A percentile compares a stretch with the other conserved stretches of the same genome.
These are phyloP conservation scores for Annulohypoxylon nitens DNA, from an alignment of 495 filamentous ascomycete genomes.

Conservation along the genomic window DNA sequence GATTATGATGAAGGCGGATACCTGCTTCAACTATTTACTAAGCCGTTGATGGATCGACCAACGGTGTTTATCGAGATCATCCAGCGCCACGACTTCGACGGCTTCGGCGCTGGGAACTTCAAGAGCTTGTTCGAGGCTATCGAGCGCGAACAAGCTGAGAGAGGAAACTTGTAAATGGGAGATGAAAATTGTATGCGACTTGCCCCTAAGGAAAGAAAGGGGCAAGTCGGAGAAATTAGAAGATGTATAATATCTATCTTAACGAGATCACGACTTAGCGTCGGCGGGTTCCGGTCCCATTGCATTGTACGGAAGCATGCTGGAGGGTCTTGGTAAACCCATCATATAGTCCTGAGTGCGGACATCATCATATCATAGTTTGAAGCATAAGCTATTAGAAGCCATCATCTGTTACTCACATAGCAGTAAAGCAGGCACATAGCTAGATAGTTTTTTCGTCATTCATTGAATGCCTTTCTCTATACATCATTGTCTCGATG, in stretches of 20 bases:
- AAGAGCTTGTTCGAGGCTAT: conserved; percentile 93
- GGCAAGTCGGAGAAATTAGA: neutral
- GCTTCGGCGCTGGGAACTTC: conserved; percentile 96
- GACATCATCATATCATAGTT: neutral
- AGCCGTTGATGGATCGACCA: conserved; percentile 91
- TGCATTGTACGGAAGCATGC: neutral
- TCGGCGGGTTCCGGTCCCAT: conserved; percentile 15
- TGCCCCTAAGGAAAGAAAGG: neutral
- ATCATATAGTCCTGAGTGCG: neutral
- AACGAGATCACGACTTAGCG: conserved; percentile 30
- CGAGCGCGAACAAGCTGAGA: conserved; percentile 85
- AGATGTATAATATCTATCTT: conserved; percentile 31
- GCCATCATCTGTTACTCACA: neutral
- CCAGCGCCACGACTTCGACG: conserved; percentile 85
- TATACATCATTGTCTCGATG: neutral
- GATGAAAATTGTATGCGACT: neutral
- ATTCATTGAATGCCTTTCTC: conserved; percentile 15
- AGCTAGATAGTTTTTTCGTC: conserved; percentile 10
- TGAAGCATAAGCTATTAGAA: neutral
- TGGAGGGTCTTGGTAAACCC: neutral
- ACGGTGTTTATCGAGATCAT: conserved; percentile 97
- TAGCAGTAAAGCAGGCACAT: neutral
- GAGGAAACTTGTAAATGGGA: conserved; percentile 75
- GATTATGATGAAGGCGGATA: conserved; percentile 94
- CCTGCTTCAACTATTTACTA: conserved; percentile 87